Evolutionary conservation across 2,329 filamentous ascomycete genomes (phyloP).

Genomic region (Scleromitrula shiraiana): DNA sequence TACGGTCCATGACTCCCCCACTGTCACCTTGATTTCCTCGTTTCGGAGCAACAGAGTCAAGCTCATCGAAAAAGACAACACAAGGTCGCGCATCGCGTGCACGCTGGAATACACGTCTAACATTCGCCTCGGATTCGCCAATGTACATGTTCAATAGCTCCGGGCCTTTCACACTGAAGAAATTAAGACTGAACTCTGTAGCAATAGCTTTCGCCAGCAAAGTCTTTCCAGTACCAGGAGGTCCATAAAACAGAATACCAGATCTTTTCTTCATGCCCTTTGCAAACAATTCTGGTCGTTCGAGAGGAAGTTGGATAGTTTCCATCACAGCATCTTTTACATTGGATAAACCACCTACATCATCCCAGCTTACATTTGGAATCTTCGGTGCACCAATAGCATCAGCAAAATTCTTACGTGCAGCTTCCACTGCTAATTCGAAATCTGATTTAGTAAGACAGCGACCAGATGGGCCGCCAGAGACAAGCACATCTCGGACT

Average conservation of each 20-base stretch:
- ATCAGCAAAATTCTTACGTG: constrained; percentile 95
- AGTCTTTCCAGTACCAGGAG: constrained; percentile 86
- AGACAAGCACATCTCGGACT: constrained; percentile 75
- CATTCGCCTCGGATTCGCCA: constrained; percentile 87
- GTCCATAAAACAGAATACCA: constrained; percentile 86
- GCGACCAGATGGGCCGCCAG: constrained; percentile 71
- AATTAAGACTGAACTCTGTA: constrained; percentile 88
- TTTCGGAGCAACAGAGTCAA: constrained; percentile 92
- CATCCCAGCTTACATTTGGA: constrained; percentile 91
- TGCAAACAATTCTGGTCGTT: constrained; percentile 86
- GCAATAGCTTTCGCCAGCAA: constrained; percentile 89
- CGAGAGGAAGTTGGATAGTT: constrained; percentile 88
- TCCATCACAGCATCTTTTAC: constrained; percentile 97
- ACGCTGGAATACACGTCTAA: constrained; percentile 79
- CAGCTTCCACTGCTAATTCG: constrained; percentile 86
- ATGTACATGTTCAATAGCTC: constrained; percentile 96
- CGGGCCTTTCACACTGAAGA: constrained; percentile 88
- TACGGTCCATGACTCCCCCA: constrained; percentile 96
- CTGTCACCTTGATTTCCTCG: constrained; percentile 95
- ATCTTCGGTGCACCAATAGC: constrained; percentile 97
- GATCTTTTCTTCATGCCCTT: constrained; percentile 98
- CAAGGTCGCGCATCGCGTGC: constrained; percentile 80
- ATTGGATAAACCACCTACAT: constrained; percentile 86
- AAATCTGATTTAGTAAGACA: constrained; percentile 80
- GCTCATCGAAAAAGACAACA: constrained; percentile 87